Base-by-base conservation (phyloP, 2,329 filamentous ascomycete species). In the Colletotrichum caudatum region DNA sequence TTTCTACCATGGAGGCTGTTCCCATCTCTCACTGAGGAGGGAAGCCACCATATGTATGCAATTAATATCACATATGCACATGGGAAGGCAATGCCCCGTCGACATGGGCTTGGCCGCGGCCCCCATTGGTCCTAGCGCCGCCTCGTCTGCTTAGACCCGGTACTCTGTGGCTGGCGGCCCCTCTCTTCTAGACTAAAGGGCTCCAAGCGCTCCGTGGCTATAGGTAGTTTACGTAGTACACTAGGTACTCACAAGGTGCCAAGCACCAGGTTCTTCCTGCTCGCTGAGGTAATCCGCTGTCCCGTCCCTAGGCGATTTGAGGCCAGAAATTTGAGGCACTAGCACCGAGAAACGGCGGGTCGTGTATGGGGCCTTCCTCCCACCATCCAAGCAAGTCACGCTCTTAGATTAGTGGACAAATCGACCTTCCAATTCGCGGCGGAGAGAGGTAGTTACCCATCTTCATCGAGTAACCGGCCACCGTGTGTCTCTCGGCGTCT, bases 381-480 rank as follows among this genome's bases (percentile, higher is more conserved):
- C 69, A 69, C 69, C 66, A 69, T 69, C 69, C 65, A 72, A 72
- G 69, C 65, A 72, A 72, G 69, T 72, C 65, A 72, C 66, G 69
- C 59, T 60, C 66, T 72, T 60, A 64, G 37, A 69, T 69, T 72
- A 72, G 69, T 72, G 69, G 69, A 69, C 69, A 69, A 72, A 56
- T 69, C 65, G 59, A 60, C 69, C 56, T 60, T 51, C 60, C 60
- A 63, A 68, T 71, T 62, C 66, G 60, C 69, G 59, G 69, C 53
- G 44, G 48, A 69, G 61, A 68, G 69, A 72, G 69, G 64, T 53
- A 71, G 69, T 65, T 71, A 63, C 60, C 60, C 41, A 63, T 63
- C 61, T 65, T 26, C 41, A 64, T 65, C 61, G 51, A 66, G 54
- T 48, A 59, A 66, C 62, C 66, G 56, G 53, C 56, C 53, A 44